These are phyloP conservation scores for Vachellia pachyceras DNA, from an alignment of 306 rosid genomes.

Conservation along the genomic window DNA sequence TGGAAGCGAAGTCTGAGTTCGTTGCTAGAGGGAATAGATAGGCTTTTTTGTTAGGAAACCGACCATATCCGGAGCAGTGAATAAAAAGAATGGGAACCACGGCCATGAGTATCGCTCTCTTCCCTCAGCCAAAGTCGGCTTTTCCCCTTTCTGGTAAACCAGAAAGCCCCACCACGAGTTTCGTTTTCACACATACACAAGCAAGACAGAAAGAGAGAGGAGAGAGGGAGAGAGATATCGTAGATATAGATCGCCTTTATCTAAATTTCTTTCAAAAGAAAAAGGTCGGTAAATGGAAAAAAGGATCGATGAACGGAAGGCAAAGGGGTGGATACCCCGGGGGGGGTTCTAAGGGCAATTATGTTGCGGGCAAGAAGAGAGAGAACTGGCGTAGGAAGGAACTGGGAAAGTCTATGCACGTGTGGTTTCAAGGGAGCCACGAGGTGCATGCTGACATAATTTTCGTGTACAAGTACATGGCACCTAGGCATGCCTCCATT, in stretches of 20 bases:
- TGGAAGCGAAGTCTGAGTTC: neutral
- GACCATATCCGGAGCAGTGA: constrained; percentile 14
- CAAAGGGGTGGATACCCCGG: neutral
- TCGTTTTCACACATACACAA: constrained; percentile 18
- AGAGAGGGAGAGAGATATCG: neutral
- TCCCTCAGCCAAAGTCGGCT: neutral
- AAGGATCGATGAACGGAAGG: neutral
- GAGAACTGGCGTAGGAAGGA: neutral
- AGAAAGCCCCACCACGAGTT: neutral
- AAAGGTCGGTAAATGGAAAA: neutral
- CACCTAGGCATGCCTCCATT: constrained; percentile 34
- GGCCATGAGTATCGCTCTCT: neutral
- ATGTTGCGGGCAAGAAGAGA: neutral
- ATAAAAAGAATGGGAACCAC: neutral
- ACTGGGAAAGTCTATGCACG: constrained; percentile 43
- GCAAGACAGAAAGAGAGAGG: neutral
- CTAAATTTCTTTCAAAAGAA: neutral
- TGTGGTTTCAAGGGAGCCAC: constrained; percentile 50
- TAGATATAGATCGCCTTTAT: neutral
- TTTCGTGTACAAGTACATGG: constrained; percentile 8
- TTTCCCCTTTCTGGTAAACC: constrained; percentile 4
- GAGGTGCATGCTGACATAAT: constrained; percentile 35
- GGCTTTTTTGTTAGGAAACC: neutral
- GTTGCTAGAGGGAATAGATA: neutral
- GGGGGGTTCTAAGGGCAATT: constrained; percentile 11